Evolutionary conservation across 2,329 filamentous ascomycete genomes (phyloP), one percentile per base, ranked within the genome.

Genomic region (Nannizziopsis arthrosporioides): DNA sequence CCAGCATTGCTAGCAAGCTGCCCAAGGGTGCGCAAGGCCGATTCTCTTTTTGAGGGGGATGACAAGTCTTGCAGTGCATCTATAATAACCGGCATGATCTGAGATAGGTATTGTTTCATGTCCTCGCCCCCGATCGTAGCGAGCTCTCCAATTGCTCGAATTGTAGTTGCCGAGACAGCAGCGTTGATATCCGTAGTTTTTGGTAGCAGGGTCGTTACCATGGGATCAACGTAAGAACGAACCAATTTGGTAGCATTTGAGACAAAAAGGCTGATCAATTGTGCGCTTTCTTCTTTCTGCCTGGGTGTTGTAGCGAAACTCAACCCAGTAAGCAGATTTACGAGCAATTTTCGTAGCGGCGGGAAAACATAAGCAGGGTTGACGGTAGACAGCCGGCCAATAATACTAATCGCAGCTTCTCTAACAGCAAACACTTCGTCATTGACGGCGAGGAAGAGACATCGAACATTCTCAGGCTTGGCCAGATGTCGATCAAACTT

Each of bases 281-380:
- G 89, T 8, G 92, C 89, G 58, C 89, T 95, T 64, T 98, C 92
- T 66, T 96, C 90, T 66, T 96, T 96, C 66, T 90, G 94, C 41
- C 87, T 80, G 6, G 90, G 78, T 44, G 90, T 92, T 62, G 94
- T 94, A 5, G 92, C 93, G 59, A 95, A 96, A 58, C 94, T 89
- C 17, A 98, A 82, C 59, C 95, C 90, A 0, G 92, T 98, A 52
- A 98, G 76, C 65, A 98, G 82, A 66, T 98, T 93, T 50, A 98
- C 89, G 19, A 98, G 78, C 5, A 93, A 84, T 67, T 98, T 98
- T 53, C 92, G 84, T 35, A 98, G 68, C 0, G 92, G 93, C 1
- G 93, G 92, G 59, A 98, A 94, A 56, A 98, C 89, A 65, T 98
- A 98, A 50, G 93, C 93, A 1, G 92, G 93, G 55, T 98, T 98